Evolutionary conservation across 2,329 filamentous ascomycete genomes (phyloP).

Genomic region (Cryphonectria carpinicola): DNA sequence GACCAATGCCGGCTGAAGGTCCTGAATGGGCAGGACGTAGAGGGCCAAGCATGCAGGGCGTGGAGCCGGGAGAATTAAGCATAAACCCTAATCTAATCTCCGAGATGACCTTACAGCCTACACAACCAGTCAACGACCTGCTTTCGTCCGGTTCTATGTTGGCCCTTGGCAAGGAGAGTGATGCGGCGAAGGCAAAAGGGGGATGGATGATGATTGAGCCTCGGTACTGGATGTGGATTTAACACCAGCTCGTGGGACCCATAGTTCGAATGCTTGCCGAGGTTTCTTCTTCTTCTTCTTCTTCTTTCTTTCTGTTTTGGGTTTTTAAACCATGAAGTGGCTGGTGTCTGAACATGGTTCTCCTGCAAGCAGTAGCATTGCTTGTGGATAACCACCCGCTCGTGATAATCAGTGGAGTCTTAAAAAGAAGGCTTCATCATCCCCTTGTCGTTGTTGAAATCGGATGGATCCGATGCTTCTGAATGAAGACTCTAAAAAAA

Average conservation of each 20-base stretch:
- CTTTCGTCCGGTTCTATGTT: background rate
- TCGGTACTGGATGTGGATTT: background rate
- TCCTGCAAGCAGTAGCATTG: background rate
- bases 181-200: background rate
- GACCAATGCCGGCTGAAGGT: background rate
- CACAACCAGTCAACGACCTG: background rate
- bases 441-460: background rate
- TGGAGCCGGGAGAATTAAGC: conserved; percentile 1
- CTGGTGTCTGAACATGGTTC: background rate
- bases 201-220: background rate
- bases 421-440: background rate
- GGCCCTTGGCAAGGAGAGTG: background rate
- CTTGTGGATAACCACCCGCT: background rate
- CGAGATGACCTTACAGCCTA: background rate
- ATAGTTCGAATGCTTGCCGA: background rate
- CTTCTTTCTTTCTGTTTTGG: too few species aligned
- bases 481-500: background rate
- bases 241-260: background rate
- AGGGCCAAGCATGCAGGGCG: background rate
- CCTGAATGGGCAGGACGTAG: conserved; percentile 3
- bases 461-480: background rate
- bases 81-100: conserved; percentile 14
- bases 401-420: background rate
- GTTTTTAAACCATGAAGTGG: background rate
- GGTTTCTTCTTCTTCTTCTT: background rate